These are phyloP conservation scores for Vaccinium macrocarpon DNA, from an alignment of 148 eudicot genomes.

Conservation along the genomic window DNA sequence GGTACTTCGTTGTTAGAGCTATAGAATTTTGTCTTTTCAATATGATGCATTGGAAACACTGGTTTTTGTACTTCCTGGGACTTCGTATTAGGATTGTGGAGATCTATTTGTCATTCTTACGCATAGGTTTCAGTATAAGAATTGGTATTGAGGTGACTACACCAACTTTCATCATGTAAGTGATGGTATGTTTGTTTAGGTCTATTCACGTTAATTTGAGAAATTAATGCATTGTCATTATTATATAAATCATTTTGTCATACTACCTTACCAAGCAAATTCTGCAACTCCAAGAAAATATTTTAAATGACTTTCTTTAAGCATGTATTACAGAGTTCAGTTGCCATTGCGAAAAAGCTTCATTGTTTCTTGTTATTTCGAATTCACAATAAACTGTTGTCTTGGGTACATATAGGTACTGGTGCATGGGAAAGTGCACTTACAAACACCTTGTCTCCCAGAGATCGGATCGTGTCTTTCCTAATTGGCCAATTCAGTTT, in stretches of 20 bases:
- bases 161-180: background rate
- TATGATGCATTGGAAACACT: background rate
- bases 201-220: slow-evolving; percentile 2
- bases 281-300: background rate
- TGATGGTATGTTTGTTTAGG: background rate
- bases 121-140: background rate
- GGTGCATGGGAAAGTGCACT: slow-evolving; percentile 99
- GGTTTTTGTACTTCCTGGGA: background rate
- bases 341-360: background rate
- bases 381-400: background rate
- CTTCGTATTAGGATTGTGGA: background rate
- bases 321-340: background rate
- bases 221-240: background rate
- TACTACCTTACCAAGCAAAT: no score
- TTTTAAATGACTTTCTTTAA: background rate
- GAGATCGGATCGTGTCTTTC: slow-evolving; percentile 77
- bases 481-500: slow-evolving; percentile 96
- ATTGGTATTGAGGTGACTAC: background rate
- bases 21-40: slow-evolving; percentile 3
- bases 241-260: background rate
- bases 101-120: background rate
- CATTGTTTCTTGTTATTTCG: background rate
- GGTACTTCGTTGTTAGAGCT: slow-evolving; percentile 36
- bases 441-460: slow-evolving; percentile 94
- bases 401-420: slow-evolving; percentile 53